These are phyloP conservation scores for Wickerhamiella sergipiensis DNA, from an alignment of 805 yeast species.

Conservation along the genomic window DNA sequence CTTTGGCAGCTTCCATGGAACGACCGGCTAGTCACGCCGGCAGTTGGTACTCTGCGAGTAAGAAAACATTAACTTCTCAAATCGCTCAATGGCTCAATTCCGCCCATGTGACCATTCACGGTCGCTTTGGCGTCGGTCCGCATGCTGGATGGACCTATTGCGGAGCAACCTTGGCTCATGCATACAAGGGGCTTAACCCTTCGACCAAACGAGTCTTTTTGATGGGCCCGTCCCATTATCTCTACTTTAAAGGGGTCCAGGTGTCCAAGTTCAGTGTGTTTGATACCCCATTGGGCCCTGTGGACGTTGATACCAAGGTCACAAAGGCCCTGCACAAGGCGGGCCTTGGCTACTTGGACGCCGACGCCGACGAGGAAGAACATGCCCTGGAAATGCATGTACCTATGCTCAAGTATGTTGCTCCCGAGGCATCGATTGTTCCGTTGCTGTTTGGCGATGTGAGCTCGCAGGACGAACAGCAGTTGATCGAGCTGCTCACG, in stretches of 20 bases:
- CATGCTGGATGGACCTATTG: constrained; percentile 90
- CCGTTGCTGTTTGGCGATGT: constrained; percentile 72
- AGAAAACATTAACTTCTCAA: constrained; percentile 34
- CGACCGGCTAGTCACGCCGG: constrained; percentile 82
- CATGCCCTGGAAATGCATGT: constrained; percentile 93
- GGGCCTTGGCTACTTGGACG: constrained; percentile 16
- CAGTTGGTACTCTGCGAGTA: constrained; percentile 59
- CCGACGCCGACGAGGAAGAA: constrained; percentile 63
- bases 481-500: constrained; percentile 35
- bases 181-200: constrained; percentile 59
- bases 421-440: constrained; percentile 36
- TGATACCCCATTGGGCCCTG: constrained; percentile 72
- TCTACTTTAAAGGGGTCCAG: constrained; percentile 53
- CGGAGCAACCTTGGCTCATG: constrained; percentile 62
- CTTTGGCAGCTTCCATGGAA: background rate
- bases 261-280: constrained; percentile 40
- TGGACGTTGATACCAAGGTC: constrained; percentile 46
- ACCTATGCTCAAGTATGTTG: constrained; percentile 46
- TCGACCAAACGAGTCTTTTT: constrained; percentile 53
- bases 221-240: constrained; percentile 89
- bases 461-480: constrained; percentile 30
- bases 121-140: constrained; percentile 46
- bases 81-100: constrained; percentile 36
- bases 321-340: constrained; percentile 4
- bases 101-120: constrained; percentile 24